Evolutionary conservation across 2,329 filamentous ascomycete species (phyloP), one percentile per base, ranked within the genome.

Genomic region (Bipolaris zeicola): DNA sequence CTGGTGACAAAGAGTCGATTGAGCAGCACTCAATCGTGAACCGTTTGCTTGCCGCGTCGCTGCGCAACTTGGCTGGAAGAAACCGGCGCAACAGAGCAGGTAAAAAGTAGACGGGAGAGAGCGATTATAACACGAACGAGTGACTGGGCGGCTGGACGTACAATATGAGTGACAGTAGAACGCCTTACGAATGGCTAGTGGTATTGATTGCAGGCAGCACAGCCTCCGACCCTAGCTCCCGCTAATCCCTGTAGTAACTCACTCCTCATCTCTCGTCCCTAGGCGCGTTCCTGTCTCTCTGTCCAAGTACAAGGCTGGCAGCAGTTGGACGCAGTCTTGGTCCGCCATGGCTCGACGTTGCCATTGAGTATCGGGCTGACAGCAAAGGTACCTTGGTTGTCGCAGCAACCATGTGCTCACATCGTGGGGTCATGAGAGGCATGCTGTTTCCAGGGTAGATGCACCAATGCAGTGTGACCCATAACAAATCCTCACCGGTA

Each of bases 221-320:
- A 56, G 53, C 53, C 53, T 56, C 52, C 24, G 22, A 7, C 37
- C 42, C 45, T 42, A 38, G 42, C 20, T 22, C 37, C 28, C 49
- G 31, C 41, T 45, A 16, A 42, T 41, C 53, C 37, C 46, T 28
- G 31, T 49, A 39, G 28, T 31, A 48, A 44, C 48, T 52, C 52
- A 55, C 52, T n/a, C 18, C 26, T 28, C 26, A 8, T 28, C 8
- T 45, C 55, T 31, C 28, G 7, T 31, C 28, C 28, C 41, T 39
- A 52, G 55, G 45, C 59, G 58, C 47, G 65, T 66, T 63, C 60
- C 65, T 68, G 59, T 56, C 52, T 50, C 38, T 47, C 46, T 33
- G 48, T 51, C 50, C 58, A 31, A 31, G 28, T 31, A 5, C 54
- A 49, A 52, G 18, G 37, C 50, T 38, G 31, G 34, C 38, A 20